A percentile compares a stretch with the other conserved stretches of the same genome.
These are phyloP conservation scores for Suhomyces wounanorum DNA, from an alignment of 1,139 yeast species.

Conservation along the genomic window DNA sequence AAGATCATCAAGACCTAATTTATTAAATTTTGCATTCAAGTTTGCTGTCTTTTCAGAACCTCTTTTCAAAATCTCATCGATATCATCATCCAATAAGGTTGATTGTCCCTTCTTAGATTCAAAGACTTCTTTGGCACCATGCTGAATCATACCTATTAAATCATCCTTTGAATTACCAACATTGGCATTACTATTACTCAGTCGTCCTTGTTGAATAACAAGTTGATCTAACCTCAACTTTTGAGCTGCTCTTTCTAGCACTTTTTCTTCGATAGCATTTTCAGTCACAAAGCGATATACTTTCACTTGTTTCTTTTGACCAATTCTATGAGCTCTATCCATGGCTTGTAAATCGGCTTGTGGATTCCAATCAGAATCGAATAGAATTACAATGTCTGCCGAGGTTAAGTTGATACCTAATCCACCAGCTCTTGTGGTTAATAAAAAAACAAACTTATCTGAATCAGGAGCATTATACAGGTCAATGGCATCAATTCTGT, in stretches of 20 bases:
- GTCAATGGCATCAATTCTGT: slow-evolving; percentile 73
- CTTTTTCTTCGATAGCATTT: slow-evolving; percentile 80
- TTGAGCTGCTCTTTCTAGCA: slow-evolving; percentile 77
- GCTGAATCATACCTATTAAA: slow-evolving; percentile 91
- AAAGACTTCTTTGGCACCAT: slow-evolving; percentile 90
- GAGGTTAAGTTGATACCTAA: slow-evolving; percentile 76
- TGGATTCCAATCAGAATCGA: slow-evolving; percentile 86
- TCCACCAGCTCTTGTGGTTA: slow-evolving; percentile 86
- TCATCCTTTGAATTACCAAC: slow-evolving; percentile 78
- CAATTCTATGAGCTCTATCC: slow-evolving; percentile 89
- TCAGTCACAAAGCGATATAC: slow-evolving; percentile 78
- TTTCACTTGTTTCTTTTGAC: slow-evolving; percentile 79
- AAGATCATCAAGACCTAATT: slow-evolving; percentile 85
- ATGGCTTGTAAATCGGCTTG: slow-evolving; percentile 86
- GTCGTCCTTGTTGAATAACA: slow-evolving; percentile 92
- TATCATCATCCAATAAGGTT: slow-evolving; percentile 63
- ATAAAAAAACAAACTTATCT: slow-evolving; percentile 65
- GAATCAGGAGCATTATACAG: slow-evolving; percentile 73
- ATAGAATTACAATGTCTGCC: slow-evolving; percentile 73
- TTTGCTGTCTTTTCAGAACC: slow-evolving; percentile 83
- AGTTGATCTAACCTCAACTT: slow-evolving; percentile 81
- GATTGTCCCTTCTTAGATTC: slow-evolving; percentile 41
- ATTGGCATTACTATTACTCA: slow-evolving; percentile 41
- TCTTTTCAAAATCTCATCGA: slow-evolving; percentile 72
- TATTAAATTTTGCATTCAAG: slow-evolving; percentile 66